Base-by-base conservation (phyloP, 2,329 filamentous ascomycete genomes). In the Blastomyces gilchristii region DNA sequence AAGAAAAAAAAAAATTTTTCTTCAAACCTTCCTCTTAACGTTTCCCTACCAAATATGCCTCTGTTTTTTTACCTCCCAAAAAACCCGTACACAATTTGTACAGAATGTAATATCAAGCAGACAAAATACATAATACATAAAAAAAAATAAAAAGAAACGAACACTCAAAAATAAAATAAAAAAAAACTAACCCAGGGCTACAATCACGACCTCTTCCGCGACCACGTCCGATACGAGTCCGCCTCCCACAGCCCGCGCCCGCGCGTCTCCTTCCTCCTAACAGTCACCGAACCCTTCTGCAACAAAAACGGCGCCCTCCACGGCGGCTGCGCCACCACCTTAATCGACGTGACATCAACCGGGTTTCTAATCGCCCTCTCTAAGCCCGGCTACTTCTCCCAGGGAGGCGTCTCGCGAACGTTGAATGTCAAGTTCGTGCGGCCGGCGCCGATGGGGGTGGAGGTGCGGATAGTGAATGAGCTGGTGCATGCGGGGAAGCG, bases 261-360 rank as follows among this genome's bases (percentile, higher is more conserved):
- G 28, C 70, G 69, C 45, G 73, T 71, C 61, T 71, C 71, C 6
- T 78, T 71, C 62, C 69, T 71, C 6, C 65, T 75, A 45, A 74
- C 67, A 69, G 95, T 97, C 74, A 96, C 92, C 43, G 85, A 88
- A 22, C 90, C 96, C 71, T 80, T 97, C 69, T 96, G 92, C 65
- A 99, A 97, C 80, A 83, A 89, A 66, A 77, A 97, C 70, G 93
- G 92, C 50, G 97, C 96, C 74, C 79, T 97, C 70, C 94, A 95
- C 75, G 91, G 89, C n/a, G 94, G 94, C 22, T 86, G 84, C 66
- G 80, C 84, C 0, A 82, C 88, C 2, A 86, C 86, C 0, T 74
- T 91, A 3, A 86, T 90, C 67, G 88, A 91, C 74, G 76, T 83
- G 63, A 81, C 83, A 68, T 89, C 88, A 0, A 84, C 83, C 2